Evolutionary conservation across 83 land plant species (phyloP).

Genomic region (Picea abies): DNA sequence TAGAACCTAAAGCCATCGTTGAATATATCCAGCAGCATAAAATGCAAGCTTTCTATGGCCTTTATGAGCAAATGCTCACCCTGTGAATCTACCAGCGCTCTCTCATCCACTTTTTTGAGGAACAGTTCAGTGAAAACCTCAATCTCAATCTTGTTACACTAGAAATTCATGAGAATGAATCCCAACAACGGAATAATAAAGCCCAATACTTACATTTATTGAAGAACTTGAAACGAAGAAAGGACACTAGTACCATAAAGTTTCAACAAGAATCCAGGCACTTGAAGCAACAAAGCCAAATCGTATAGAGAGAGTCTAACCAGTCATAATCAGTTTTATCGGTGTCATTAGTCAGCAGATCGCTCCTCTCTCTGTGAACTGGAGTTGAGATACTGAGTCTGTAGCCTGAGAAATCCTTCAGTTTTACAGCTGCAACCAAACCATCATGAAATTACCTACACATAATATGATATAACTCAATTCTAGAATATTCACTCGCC

Average conservation of each 20-base stretch:
- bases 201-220: neutral
- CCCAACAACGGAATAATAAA: neutral
- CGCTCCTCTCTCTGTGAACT: constrained; percentile 54
- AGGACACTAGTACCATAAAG: neutral
- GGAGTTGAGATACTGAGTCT: constrained; percentile 62
- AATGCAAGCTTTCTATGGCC: constrained; percentile 1
- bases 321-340: constrained; percentile 81
- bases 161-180: neutral
- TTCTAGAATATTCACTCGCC: neutral
- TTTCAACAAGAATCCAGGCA: neutral
- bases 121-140: neutral
- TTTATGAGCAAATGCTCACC: neutral
- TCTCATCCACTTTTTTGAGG: neutral
- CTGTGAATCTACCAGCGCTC: neutral
- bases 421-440: constrained; percentile 39
- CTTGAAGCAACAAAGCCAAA: neutral
- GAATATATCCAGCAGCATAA: neutral
- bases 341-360: constrained; percentile 57
- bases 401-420: constrained; percentile 42
- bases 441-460: neutral
- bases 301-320: constrained; percentile 25
- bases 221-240: neutral
- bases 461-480: neutral
- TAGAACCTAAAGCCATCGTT: neutral
- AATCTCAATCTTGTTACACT: too few species aligned